These are phyloP conservation scores for Capsella rubella DNA, from an alignment of 441 rosid species.

Conservation along the genomic window DNA sequence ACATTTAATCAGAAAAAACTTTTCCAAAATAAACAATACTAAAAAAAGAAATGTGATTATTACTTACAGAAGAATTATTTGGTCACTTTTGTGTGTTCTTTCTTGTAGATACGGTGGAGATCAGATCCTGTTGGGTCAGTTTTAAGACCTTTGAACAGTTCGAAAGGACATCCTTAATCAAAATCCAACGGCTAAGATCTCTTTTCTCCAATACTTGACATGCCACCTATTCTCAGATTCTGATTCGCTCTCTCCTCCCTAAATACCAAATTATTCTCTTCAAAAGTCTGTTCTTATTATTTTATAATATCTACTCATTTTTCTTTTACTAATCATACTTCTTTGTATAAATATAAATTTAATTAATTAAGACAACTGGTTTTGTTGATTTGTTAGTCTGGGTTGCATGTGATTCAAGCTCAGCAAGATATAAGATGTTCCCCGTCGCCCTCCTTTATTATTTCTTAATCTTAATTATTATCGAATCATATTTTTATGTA, in stretches of 20 bases:
- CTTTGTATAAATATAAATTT: constrained; percentile 25
- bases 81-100: constrained; percentile 33
- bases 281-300: constrained; percentile 40
- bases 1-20: constrained; percentile 40
- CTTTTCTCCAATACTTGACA: constrained; percentile 32
- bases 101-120: constrained; percentile 45
- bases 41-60: constrained; percentile 12
- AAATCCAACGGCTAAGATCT: constrained; percentile 48
- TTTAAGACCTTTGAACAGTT: constrained; percentile 31
- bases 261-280: constrained; percentile 37
- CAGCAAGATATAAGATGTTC: constrained; percentile 59
- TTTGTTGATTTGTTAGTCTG: constrained; percentile 53
- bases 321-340: constrained; percentile 30
- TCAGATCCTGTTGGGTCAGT: constrained; percentile 46
- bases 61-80: constrained; percentile 35
- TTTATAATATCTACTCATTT: constrained; percentile 40
- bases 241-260: constrained; percentile 38
- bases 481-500: constrained; percentile 23
- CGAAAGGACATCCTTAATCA: constrained; percentile 39
- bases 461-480: constrained; percentile 36
- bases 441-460: constrained; percentile 28
- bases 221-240: constrained; percentile 54
- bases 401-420: constrained; percentile 71
- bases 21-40: constrained; percentile 7
- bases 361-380: constrained; percentile 39